These are phyloP conservation scores for Ganoderma lucidum DNA, from an alignment of 1,284 basidiomycete genomes.

Conservation along the genomic window DNA sequence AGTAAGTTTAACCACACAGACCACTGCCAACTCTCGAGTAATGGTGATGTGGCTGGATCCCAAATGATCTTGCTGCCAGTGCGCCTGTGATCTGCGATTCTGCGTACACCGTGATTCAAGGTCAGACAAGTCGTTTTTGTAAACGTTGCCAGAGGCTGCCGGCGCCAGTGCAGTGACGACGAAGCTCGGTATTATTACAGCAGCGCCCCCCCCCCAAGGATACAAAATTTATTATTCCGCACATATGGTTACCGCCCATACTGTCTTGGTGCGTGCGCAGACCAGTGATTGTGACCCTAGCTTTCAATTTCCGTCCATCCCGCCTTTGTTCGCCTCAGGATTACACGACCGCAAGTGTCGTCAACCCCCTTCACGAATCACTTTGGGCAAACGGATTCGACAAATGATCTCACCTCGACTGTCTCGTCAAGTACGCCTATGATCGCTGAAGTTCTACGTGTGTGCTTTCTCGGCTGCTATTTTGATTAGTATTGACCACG, in stretches of 20 bases:
- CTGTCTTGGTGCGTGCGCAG: no score
- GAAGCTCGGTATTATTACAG: not conserved
- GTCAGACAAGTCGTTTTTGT: not conserved
- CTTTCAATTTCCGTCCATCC: not conserved
- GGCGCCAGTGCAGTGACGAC: not conserved
- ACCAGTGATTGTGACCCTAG: not conserved
- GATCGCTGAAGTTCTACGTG: not conserved
- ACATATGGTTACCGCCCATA: not conserved
- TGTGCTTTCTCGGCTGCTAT: not conserved
- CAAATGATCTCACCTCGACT: not conserved
- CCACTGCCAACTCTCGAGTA: no score
- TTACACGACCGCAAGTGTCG: not conserved
- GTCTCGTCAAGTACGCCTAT: not conserved
- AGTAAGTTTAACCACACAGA: not conserved
- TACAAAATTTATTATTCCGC: not conserved
- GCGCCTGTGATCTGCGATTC: not conserved
- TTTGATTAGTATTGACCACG: not conserved
- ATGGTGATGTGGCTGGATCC: not conserved
- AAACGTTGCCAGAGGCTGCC: not conserved
- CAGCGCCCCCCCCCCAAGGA: not conserved
- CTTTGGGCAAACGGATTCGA: not conserved
- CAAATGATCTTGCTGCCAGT: not conserved
- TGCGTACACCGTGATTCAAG: not conserved
- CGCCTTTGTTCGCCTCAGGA: not conserved
- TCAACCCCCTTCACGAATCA: not conserved